Conservation (phyloP, 2,329 filamentous ascomycete genomes). For the Colletotrichum acutatum region DNA sequence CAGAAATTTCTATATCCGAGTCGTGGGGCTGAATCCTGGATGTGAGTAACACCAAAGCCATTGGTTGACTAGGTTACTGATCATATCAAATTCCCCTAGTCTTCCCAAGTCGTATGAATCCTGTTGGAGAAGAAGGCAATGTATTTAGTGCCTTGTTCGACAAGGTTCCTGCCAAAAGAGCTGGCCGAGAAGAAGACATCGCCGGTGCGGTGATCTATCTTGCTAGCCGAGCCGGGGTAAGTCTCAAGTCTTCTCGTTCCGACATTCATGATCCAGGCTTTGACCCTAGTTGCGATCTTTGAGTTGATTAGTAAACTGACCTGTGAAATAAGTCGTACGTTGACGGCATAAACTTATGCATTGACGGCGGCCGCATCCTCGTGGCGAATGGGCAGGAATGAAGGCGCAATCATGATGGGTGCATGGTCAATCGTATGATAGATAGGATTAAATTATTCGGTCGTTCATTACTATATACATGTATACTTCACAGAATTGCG, state of each 20-base stretch:
- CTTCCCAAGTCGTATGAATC: slow-evolving; percentile 48
- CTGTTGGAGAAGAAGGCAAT: slow-evolving; percentile 44
- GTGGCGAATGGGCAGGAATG: neutral
- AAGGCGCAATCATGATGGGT: neutral
- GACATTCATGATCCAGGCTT: too few relatives aligned
- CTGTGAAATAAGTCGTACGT: neutral
- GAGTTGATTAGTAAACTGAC: neutral
- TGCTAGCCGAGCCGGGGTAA: slow-evolving; percentile 45
- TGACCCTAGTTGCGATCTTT: neutral
- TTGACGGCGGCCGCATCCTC: neutral
- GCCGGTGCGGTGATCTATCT: slow-evolving; percentile 45
- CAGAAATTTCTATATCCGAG: slow-evolving; percentile 45
- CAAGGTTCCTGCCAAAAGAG: slow-evolving; percentile 45
- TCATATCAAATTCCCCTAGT: slow-evolving; percentile 31
- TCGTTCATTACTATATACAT: too few relatives aligned
- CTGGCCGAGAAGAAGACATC: slow-evolving; percentile 45
- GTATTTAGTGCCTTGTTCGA: slow-evolving; percentile 46
- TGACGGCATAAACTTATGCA: neutral
- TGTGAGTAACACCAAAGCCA: slow-evolving; percentile 39
- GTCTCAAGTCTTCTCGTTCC: slow-evolving; percentile 11
- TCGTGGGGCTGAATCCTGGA: slow-evolving; percentile 46
- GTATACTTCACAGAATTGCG: too few relatives aligned
- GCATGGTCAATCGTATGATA: too few relatives aligned
- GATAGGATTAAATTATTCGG: too few relatives aligned
- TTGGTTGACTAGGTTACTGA: neutral